phyloP scores from a whole-genome alignment of 108 stramenopile genomes.

The Bacterosira constricta region DNA sequence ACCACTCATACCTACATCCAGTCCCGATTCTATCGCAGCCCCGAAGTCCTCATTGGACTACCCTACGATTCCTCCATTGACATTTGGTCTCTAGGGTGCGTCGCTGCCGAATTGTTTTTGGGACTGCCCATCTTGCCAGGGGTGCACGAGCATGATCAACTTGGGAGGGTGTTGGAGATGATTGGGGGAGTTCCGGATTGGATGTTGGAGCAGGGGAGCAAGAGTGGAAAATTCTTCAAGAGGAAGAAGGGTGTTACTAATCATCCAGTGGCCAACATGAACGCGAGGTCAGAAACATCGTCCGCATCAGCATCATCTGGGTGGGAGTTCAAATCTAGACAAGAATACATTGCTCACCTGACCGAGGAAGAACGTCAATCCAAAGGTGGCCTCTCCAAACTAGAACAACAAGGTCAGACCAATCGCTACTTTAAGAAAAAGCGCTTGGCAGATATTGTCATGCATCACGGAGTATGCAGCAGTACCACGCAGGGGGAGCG shows the following conservation, averaged over 20 bases:
- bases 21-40: constrained; percentile 97
- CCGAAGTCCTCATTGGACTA: constrained; percentile 93
- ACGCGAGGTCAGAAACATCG: too few species aligned
- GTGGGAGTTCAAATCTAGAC: constrained; percentile 72
- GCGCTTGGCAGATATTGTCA: constrained; percentile 71
- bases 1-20: constrained; percentile 96
- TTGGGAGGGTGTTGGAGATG: constrained; percentile 94
- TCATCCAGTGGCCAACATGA: constrained; percentile 13
- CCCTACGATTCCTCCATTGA: constrained; percentile 97
- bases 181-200: constrained; percentile 86
- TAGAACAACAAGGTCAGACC: constrained; percentile 80
- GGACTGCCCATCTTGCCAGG: constrained; percentile 97
- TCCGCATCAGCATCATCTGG: too few species aligned
- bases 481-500: constrained; percentile 57
- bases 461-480: constrained; percentile 65
- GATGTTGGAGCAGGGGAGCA: constrained; percentile 86
- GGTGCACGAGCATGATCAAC: constrained; percentile 94
- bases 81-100: constrained; percentile 97
- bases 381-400: constrained; percentile 71
- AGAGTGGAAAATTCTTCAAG: constrained; percentile 70
- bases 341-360: constrained; percentile 75
- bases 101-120: constrained; percentile 94
- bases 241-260: constrained; percentile 21
- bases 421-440: constrained; percentile 83
- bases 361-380: constrained; percentile 67